Base-by-base conservation (phyloP, 2,329 filamentous ascomycete genomes). In the Trichoderma citrinoviride region DNA sequence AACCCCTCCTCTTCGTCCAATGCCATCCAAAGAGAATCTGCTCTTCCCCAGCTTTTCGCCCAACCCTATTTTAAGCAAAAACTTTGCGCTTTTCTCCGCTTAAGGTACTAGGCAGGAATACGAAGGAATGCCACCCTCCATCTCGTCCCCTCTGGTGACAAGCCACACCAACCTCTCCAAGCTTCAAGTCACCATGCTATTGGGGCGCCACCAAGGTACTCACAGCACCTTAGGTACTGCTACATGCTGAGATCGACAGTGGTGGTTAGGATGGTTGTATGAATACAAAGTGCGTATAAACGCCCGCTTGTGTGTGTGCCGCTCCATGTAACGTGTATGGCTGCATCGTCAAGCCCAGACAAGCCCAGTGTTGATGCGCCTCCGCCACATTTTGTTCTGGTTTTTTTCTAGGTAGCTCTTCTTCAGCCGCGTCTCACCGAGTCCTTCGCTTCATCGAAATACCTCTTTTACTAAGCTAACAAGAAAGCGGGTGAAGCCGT, bases 71-170 rank as follows among this genome's bases (percentile, higher is more conserved):
- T 53, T n/a, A n/a, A n/a, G n/a, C n/a, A n/a, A n/a, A n/a, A n/a
- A n/a, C n/a, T n/a, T n/a, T n/a, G n/a, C n/a, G 12, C 47, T 43
- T 40, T 46, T 57, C 43, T 62, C 49, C 52, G 43, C 61, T 37
- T 3, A 50, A n/a, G n/a, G n/a, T n/a, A n/a, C n/a, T n/a, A n/a
- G n/a, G n/a, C n/a, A n/a, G n/a, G n/a, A n/a, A 63, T 63, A 63
- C 61, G 61, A 63, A 63, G 43, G 52, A 63, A 63, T 63, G 61
- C 46, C 52, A 63, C 61, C 61, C 61, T 44, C 52, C 29, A 25
- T n/a, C 43, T 14, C 14, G n/a, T 37, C 10, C 5, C 33, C 1
- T 3, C 33, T 5, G 33, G 33, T 14, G 33, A 4, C 33, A 37
- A 56, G 61, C 61, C 50, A 55, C 61, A 63, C 25, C 43, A 2